Percentiles rank a stretch among this genome's conserved stretches.
Conservation (phyloP, 371 early-diverging fungal species). For the Nematocida homosporus region DNA sequence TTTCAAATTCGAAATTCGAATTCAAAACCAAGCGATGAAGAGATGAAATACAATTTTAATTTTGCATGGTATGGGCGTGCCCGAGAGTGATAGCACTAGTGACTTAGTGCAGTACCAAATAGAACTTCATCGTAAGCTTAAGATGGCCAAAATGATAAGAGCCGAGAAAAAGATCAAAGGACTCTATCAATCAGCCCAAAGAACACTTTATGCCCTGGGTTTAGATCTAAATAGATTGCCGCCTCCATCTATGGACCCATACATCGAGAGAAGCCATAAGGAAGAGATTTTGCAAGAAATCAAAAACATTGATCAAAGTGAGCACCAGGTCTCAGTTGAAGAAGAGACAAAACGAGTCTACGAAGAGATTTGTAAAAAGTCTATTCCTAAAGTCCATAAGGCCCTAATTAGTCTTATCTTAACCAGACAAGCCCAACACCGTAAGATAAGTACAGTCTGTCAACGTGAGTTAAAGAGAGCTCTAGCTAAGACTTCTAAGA, state of each 20-base stretch:
- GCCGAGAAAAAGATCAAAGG: slow-evolving; percentile 26
- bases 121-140: slow-evolving; percentile 2
- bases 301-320: not conserved
- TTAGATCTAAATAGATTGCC: slow-evolving; percentile 20
- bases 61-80: slow-evolving; percentile 7
- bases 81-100: slow-evolving; percentile 14
- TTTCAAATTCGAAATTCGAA: too few species aligned
- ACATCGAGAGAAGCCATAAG: not conserved
- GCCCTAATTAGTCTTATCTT: slow-evolving; percentile 5
- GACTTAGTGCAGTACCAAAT: slow-evolving; percentile 34
- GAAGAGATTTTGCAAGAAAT: slow-evolving; percentile 13
- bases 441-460: slow-evolving; percentile 64
- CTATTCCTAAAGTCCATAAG: slow-evolving; percentile 39
- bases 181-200: slow-evolving; percentile 18
- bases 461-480: slow-evolving; percentile 64
- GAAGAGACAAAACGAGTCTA: slow-evolving; percentile 45
- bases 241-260: slow-evolving; percentile 30
- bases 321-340: slow-evolving; percentile 12
- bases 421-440: slow-evolving; percentile 48
- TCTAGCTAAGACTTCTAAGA: slow-evolving; percentile 62
- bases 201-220: slow-evolving; percentile 23
- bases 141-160: slow-evolving; percentile 11
- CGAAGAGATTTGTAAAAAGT: slow-evolving; percentile 43
- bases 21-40: too few species aligned
- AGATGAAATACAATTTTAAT: slow-evolving; percentile 9